These are phyloP conservation scores for Rubia yunnanensis DNA, from an alignment of 257 asterid species.

Conservation along the genomic window DNA sequence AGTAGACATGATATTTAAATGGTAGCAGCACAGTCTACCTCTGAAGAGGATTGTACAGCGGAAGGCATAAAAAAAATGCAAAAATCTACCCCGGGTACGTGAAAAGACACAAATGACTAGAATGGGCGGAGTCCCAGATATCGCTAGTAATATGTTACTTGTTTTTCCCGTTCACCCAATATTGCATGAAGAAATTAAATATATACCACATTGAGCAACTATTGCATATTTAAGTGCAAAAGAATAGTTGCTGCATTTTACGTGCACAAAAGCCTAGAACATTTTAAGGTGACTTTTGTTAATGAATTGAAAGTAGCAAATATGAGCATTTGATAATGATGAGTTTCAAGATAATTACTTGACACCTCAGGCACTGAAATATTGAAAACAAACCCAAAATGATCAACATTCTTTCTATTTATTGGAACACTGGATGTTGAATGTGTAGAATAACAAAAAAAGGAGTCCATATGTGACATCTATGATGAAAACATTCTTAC, in stretches of 20 bases:
- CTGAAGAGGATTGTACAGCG: not conserved
- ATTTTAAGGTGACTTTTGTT: too few relatives aligned
- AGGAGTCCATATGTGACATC: not conserved
- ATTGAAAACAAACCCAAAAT: not conserved
- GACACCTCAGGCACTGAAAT: not conserved
- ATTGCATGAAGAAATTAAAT: too few relatives aligned
- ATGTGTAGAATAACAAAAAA: not conserved
- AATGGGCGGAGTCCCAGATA: not conserved
- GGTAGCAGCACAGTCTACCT: not conserved
- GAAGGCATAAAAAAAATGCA: not conserved
- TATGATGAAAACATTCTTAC: conserved; percentile 32
- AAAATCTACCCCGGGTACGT: not conserved
- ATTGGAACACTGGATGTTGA: not conserved
- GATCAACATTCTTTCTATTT: not conserved
- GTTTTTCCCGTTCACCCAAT: too few relatives aligned
- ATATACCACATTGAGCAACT: too few relatives aligned
- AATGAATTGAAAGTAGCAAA: too few relatives aligned
- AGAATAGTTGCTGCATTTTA: too few relatives aligned
- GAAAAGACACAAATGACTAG: not conserved
- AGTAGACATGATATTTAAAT: not conserved
- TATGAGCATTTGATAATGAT: too few relatives aligned
- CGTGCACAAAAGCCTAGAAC: too few relatives aligned
- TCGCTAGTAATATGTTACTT: not conserved
- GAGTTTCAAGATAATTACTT: too few relatives aligned
- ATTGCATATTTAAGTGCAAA: too few relatives aligned